Evolutionary conservation across 306 rosid genomes (phyloP).

Genomic region (Acacia crassicarpa): DNA sequence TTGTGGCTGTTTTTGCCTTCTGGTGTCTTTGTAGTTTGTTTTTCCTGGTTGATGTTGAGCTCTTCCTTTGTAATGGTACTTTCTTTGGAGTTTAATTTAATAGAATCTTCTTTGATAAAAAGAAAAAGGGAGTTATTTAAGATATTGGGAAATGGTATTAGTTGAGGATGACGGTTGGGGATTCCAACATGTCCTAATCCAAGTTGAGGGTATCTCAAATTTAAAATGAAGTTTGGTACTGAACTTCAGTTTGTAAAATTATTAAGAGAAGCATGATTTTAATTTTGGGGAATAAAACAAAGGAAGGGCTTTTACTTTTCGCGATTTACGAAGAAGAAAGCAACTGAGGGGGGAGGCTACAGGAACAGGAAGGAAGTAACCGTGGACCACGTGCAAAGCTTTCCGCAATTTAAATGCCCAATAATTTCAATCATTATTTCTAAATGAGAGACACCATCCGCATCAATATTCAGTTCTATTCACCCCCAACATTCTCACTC

Average conservation of each 20-base stretch:
- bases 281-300: background rate
- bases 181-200: background rate
- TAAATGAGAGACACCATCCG: slow-evolving; percentile 35
- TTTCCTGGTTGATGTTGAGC: too few species aligned
- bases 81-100: too few species aligned
- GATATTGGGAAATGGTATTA: background rate
- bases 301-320: background rate
- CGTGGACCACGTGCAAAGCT: slow-evolving; percentile 20
- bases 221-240: background rate
- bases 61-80: too few species aligned
- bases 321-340: background rate
- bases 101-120: too few species aligned
- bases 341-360: background rate
- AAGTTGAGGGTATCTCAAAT: background rate
- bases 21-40: too few species aligned
- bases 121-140: too few species aligned
- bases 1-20: too few species aligned
- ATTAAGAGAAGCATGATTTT: background rate
- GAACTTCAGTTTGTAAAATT: background rate
- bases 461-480: slow-evolving; percentile 9
- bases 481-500: too few species aligned
- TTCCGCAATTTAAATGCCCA: slow-evolving; percentile 29
- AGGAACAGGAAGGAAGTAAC: slow-evolving; percentile 3
- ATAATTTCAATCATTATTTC: slow-evolving; percentile 45
- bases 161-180: background rate